Evolutionary conservation across 163 green algal genomes (phyloP), one percentile per base, ranked within the genome.

Genomic region (Coccomyxa subellipsoidea): DNA sequence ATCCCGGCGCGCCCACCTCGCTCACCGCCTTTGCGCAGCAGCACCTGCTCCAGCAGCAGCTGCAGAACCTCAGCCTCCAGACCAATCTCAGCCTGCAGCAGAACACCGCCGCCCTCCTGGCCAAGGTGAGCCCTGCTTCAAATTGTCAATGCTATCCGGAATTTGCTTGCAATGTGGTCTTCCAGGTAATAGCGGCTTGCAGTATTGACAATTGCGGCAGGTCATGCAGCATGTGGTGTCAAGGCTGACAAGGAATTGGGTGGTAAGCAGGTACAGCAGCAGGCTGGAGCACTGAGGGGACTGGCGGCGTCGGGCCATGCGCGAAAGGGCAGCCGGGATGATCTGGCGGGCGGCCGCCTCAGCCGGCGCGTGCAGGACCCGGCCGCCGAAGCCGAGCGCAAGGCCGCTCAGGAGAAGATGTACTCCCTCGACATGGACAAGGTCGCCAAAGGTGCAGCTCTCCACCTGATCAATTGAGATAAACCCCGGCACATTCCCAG

Each of bases 351-450:
- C 70, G 70, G 70, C 32, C 70, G 70, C 70, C 70, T 77, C 70
- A 77, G 70, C 70, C 70, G 94, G 5, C 88, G 93, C 39, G 91
- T 89, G 10, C 86, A 92, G 15, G 91, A 97, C 82, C 90, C 94
- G 0, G 80, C 87, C 0, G 93, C 93, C 0, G 94, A 97, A 83
- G 90, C 84, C 35, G 94, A 98, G 87, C 90, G 94, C 40, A 92
- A 93, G 80, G 85, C 88, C 69, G 90, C 95, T 81, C 93, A 95
- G 87, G 91, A 96, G 85, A 90, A 90, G 84, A 88, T 97, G 81
- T 98, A 95, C 84, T 88, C 88, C 25, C 84, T 98, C 69, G 93
- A 97, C 81, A 53, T 93, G 3, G 89, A 93, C 27, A 88, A 91
- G 38, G 94, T 98, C 54, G 31, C 84, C 38, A 31, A 35, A 80